Evolutionary conservation across 495 filamentous ascomycete genomes (phyloP).

Genomic region (Penicillium dipodomyicola): DNA sequence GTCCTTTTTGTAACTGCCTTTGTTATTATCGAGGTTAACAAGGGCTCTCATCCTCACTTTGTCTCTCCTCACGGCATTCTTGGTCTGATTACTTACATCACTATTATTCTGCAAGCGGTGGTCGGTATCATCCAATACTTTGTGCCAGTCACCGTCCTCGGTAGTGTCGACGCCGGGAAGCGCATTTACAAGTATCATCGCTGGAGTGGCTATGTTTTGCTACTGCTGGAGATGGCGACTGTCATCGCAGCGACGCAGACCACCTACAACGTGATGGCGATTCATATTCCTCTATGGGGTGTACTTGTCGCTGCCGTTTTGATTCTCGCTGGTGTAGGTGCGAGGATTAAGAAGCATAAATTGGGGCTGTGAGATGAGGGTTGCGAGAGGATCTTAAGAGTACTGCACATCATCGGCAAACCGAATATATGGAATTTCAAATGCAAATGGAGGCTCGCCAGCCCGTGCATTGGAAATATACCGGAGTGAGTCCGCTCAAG

Average conservation of each 20-base stretch:
- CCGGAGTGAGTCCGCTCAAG: too few species aligned
- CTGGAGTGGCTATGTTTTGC: conserved; percentile 68
- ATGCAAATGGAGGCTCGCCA: neutral
- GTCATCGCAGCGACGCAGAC: conserved; percentile 75
- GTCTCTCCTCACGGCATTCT: conserved; percentile 75
- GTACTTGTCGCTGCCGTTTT: conserved; percentile 60
- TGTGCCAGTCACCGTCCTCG: conserved; percentile 61
- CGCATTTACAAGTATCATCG: conserved; percentile 87
- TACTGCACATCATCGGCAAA: neutral
- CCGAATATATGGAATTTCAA: neutral
- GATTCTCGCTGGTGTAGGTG: conserved; percentile 63
- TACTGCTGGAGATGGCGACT: conserved; percentile 68
- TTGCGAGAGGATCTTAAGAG: neutral
- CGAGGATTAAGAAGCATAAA: conserved; percentile 81
- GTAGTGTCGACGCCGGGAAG: conserved; percentile 77
- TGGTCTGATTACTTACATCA: conserved; percentile 70
- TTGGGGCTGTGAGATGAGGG: conserved; percentile 53
- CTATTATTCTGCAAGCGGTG: conserved; percentile 67
- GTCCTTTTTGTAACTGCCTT: conserved; percentile 62
- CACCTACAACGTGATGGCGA: conserved; percentile 55
- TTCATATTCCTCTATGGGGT: conserved; percentile 72
- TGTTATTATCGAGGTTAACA: conserved; percentile 80
- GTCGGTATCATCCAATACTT: conserved; percentile 81
- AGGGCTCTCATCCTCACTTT: conserved; percentile 67
- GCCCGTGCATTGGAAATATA: neutral